Evolutionary conservation across 306 rosid genomes (phyloP).

Genomic region (Herpetospermum pedunculosum): DNA sequence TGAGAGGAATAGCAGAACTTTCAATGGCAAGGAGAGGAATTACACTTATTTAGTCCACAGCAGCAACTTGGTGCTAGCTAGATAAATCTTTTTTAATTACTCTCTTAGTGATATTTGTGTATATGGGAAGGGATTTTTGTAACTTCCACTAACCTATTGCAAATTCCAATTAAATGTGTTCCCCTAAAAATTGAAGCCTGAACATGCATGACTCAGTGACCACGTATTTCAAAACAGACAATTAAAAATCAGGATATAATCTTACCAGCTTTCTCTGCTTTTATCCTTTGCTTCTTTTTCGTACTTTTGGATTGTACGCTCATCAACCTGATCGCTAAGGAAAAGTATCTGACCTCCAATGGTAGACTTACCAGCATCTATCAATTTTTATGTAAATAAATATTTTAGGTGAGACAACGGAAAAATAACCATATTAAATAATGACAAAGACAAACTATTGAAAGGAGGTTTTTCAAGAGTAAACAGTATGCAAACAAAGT

Average conservation of each 20-base stretch:
- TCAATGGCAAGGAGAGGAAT: too few species aligned
- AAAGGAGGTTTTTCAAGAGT: neutral
- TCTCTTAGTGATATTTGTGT: neutral
- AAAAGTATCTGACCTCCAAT: conserved; percentile 98
- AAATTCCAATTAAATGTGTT: neutral
- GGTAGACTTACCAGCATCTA: conserved; percentile 98
- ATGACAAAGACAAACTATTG: neutral
- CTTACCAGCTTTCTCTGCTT: conserved; percentile 99
- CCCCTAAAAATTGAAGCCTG: neutral
- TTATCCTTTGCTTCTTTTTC: conserved; percentile 99
- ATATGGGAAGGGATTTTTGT: neutral
- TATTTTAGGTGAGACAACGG: neutral
- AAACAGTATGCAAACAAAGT: neutral
- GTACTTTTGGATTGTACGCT: conserved; percentile 89
- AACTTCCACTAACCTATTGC: neutral
- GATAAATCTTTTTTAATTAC: neutral
- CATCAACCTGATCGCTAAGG: conserved; percentile 95
- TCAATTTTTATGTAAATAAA: conserved; percentile 5
- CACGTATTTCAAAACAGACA: conserved; percentile 6
- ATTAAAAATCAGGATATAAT: neutral
- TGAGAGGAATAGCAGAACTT: too few species aligned
- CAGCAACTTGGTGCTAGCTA: neutral
- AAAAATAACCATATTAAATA: neutral
- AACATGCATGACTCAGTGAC: neutral
- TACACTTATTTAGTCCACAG: too few species aligned